Evolutionary conservation across 768 basidiomycete species (phyloP), one percentile per base, ranked within the genome.

Genomic region (Tricholoma hemisulphureum): DNA sequence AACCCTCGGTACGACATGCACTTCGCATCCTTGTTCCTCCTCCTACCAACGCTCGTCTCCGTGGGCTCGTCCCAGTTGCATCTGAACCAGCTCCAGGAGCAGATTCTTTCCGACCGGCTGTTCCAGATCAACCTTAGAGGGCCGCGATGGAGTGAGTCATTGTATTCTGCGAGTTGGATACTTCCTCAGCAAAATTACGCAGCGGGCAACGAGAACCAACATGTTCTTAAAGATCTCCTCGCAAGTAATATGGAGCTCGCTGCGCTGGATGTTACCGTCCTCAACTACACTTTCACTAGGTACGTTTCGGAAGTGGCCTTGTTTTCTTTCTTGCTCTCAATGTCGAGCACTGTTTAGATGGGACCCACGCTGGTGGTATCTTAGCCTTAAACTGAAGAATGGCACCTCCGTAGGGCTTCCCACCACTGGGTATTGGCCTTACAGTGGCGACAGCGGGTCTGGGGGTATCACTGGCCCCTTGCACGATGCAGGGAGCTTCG

Each of bases 341-440:
- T 16, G 10, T 37, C 20, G 10, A 20, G 10, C 10, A 26, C 45
- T 1, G 57, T 9, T 18, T 35, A 71, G 70, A 60, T 71, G 70
- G 70, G 70, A 71, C 46, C 65, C 70, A 29, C 66, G 69, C 29
- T 72, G 71, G 71, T 72, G 71, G 71, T 71, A 68, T 13, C 63
- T 72, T 29, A 62, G 58, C 41, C 65, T 72, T n/a, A 61, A 64
- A 24, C 65, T 72, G 23, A 69, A 51, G 24, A 63, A 72, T 45
- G 71, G 71, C 21, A 72, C 69, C n/a, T 53, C 59, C 8, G 14
- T 69, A 10, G 68, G 65, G 14, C 58, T 72, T 10, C 71, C 71
- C 2, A 72, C 69, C 14, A 72, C 71, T 2, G 71, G 71, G 3
- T 71, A 66, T 53, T 71, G 70, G 70, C 70, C 70, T 2, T 70